Conservation (phyloP, 441 rosid species). For the Pelargonium australe region DNA sequence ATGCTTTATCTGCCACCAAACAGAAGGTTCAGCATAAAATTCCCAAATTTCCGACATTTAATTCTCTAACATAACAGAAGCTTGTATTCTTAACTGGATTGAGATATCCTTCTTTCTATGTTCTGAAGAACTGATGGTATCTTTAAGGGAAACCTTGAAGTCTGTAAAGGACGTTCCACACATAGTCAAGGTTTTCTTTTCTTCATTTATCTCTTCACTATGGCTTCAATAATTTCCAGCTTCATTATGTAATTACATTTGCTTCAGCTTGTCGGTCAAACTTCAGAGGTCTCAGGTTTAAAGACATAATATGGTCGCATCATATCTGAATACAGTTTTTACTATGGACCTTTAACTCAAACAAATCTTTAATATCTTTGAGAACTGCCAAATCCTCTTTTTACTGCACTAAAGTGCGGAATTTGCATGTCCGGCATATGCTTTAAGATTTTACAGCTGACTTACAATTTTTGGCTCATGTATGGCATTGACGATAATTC, state of each 20-base stretch:
- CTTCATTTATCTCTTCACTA: conserved; percentile 12
- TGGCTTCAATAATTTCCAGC: neutral
- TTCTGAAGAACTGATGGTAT: conserved; percentile 73
- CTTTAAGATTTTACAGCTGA: conserved; percentile 12
- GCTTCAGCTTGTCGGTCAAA: neutral
- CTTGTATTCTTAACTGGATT: conserved; percentile 35
- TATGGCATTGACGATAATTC: conserved; percentile 2
- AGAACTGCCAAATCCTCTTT: neutral
- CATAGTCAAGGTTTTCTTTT: conserved; percentile 58
- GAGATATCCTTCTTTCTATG: conserved; percentile 80
- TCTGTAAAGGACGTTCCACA: conserved; percentile 78
- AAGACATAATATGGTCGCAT: neutral
- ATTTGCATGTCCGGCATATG: conserved; percentile 5
- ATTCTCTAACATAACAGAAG: conserved; percentile 14
- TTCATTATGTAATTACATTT: neutral
- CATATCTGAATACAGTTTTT: neutral
- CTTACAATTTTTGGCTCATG: neutral
- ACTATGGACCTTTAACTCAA: neutral
- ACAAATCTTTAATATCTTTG: conserved; percentile 6
- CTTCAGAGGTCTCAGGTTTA: conserved; percentile 1
- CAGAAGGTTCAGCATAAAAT: neutral
- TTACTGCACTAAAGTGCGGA: conserved; percentile 11
- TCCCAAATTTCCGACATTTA: conserved; percentile 1
- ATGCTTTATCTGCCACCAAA: neutral
- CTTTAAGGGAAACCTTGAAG: conserved; percentile 77